Evolutionary conservation across 768 basidiomycete genomes (phyloP), one percentile per base, ranked within the genome.

Genomic region (Jaapia argillacea): DNA sequence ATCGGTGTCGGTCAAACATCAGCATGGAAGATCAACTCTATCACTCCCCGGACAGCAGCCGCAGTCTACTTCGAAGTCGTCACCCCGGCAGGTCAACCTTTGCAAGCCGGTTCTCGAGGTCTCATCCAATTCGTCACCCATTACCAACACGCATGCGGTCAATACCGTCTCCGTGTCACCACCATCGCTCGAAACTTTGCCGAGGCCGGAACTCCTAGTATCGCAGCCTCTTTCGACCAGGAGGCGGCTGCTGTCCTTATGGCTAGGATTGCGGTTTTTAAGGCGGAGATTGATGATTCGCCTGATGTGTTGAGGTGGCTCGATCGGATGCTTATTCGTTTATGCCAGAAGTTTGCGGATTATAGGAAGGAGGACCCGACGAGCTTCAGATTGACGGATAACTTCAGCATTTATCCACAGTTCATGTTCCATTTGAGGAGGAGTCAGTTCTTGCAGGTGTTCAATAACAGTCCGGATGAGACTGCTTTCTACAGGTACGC

Each of bases 371-470:
- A 98, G 63, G 96, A 98, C 58, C 87, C 96, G 6, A 75, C 81
- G 27, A 90, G 85, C 58, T 98, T 99, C 75, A 72, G 91, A 52
- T 70, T 99, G 51, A 72, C 79, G 44, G 91, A 96, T 59, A 96
- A 96, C 64, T 98, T 99, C 66, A 88, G 87, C 59, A 97, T 99
- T 54, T 99, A 99, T 62, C 96, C 96, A 13, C 96, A 98, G 59
- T 99, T 99, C 71, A 99, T 98, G 96, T 99, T 98, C 81, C 96
- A 99, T 65, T 64, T 99, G 48, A 75, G 94, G 46, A 71, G 96
- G 60, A 91, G 88, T 73, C 94, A 98, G 66, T 98, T 99, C 71
- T 70, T 99, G 60, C 96, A 99, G 65, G 93, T 98, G 43, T 98
- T 98, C 67, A 98, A 98, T 65, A 99, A 97, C 71, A 93, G 90